Evolutionary conservation across 495 filamentous ascomycete species (phyloP).

Genomic region (Neurospora cerealis): DNA sequence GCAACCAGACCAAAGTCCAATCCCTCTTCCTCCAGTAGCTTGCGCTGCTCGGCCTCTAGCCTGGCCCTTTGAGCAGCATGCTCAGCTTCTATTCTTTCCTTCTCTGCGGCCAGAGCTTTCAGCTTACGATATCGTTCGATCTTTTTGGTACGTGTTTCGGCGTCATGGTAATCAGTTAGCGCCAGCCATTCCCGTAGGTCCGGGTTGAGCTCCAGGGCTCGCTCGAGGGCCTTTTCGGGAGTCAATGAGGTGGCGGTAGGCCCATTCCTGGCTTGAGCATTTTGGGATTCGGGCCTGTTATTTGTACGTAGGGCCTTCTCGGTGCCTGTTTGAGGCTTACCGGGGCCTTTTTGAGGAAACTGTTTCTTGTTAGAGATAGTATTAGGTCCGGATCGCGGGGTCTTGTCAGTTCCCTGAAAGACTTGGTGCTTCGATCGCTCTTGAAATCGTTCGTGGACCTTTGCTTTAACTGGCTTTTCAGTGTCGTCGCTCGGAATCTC

Average conservation of each 20-base stretch:
- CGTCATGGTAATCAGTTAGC: constrained; percentile 48
- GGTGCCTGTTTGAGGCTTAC: not conserved
- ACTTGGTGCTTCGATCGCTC: not conserved
- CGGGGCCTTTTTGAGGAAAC: not conserved
- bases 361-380: not conserved
- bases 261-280: not conserved
- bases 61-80: constrained; percentile 26
- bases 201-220: constrained; percentile 17
- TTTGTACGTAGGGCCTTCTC: not conserved
- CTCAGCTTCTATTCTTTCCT: constrained; percentile 26
- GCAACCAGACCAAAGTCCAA: constrained; percentile 11
- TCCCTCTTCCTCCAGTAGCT: constrained; percentile 21
- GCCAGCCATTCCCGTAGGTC: constrained; percentile 53
- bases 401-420: not conserved
- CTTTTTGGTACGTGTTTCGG: constrained; percentile 34
- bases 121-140: constrained; percentile 35
- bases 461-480: not conserved
- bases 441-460: not conserved
- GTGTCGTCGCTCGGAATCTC: not conserved
- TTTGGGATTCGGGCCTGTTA: not conserved
- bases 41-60: constrained; percentile 27
- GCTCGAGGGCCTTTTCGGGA: constrained; percentile 6
- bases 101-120: constrained; percentile 33
- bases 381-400: not conserved
- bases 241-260: not conserved